Conservation (phyloP, 1,284 basidiomycete species). For the Grifola frondosa region DNA sequence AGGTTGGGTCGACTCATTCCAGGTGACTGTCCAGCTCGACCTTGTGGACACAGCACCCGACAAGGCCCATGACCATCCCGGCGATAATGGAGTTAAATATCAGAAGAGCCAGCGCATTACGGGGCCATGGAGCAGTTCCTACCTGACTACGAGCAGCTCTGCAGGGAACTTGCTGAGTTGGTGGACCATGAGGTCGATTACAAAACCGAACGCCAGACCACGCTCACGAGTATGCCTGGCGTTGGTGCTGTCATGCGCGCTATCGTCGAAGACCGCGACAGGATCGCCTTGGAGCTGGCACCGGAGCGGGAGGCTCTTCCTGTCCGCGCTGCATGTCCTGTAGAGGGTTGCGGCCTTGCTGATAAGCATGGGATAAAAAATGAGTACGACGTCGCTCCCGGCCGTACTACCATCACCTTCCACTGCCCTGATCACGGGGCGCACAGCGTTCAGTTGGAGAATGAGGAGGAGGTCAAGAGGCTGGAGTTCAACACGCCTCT, state of each 20-base stretch:
- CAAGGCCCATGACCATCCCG: slow-evolving; percentile 6
- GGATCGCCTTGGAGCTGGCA: slow-evolving; percentile 20
- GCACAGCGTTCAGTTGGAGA: slow-evolving; percentile 17
- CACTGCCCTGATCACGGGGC: slow-evolving; percentile 25
- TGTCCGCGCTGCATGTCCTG: slow-evolving; percentile 29
- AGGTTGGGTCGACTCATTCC: slow-evolving; percentile 11
- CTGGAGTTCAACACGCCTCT: slow-evolving; percentile 34
- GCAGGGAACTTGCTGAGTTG: slow-evolving; percentile 13
- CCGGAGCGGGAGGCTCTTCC: slow-evolving; percentile 23
- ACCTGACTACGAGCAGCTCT: slow-evolving; percentile 23
- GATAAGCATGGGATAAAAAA: slow-evolving; percentile 31
- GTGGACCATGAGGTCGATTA: slow-evolving; percentile 13
- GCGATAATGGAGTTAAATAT: slow-evolving; percentile 18
- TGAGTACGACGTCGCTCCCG: slow-evolving; percentile 13
- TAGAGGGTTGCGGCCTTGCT: slow-evolving; percentile 24
- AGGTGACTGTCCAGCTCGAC: slow-evolving; percentile 24
- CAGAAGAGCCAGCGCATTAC: slow-evolving; percentile 27
- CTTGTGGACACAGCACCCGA: slow-evolving; percentile 32
- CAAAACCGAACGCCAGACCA: slow-evolving; percentile 18
- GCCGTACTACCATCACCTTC: slow-evolving; percentile 21
- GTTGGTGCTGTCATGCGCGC: slow-evolving; percentile 19
- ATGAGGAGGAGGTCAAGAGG: slow-evolving; percentile 18
- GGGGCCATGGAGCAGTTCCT: slow-evolving; percentile 18
- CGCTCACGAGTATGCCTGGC: slow-evolving; percentile 17
- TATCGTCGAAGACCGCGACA: slow-evolving; percentile 19